A percentile compares a stretch with the other conserved stretches of the same genome.
These are phyloP conservation scores for Candida anglica DNA, from an alignment of 805 yeast species.

Conservation along the genomic window DNA sequence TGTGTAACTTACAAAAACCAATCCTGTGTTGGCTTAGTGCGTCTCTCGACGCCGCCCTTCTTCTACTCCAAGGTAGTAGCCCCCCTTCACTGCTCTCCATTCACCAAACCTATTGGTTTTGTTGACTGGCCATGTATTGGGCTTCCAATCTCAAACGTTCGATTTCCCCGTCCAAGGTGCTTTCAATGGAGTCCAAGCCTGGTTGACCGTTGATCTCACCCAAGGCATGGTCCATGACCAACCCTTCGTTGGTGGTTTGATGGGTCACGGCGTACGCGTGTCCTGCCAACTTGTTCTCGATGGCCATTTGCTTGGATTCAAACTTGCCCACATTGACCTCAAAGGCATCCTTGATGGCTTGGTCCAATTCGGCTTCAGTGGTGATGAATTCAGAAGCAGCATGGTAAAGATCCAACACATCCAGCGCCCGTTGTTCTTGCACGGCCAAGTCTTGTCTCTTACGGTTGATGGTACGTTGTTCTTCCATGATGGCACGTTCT, in stretches of 20 bases:
- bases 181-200: conserved; percentile 35
- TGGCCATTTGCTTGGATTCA: conserved; percentile 27
- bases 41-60: too few relatives aligned
- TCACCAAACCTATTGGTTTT: too few relatives aligned
- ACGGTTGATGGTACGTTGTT: conserved; percentile 69
- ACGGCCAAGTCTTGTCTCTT: conserved; percentile 47
- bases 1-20: too few relatives aligned
- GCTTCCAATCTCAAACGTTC: conserved; percentile 36
- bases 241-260: conserved; percentile 25
- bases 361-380: conserved; percentile 61
- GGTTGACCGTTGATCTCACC: conserved; percentile 41
- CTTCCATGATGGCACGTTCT: conserved; percentile 52
- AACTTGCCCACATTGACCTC: conserved; percentile 34
- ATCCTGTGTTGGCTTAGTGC: too few relatives aligned
- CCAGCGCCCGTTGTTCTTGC: conserved; percentile 50
- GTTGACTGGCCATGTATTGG: conserved; percentile 23
- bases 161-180: conserved; percentile 34
- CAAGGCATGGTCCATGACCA: conserved; percentile 31
- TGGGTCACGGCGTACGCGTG: conserved; percentile 23
- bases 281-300: conserved; percentile 34
- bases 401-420: conserved; percentile 69
- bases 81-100: too few relatives aligned
- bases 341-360: conserved; percentile 56
- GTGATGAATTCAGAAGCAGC: conserved; percentile 65
- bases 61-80: too few relatives aligned